Conservation (phyloP, 192 early-diverging fungal species). For the Linnemannia schmuckeri region DNA sequence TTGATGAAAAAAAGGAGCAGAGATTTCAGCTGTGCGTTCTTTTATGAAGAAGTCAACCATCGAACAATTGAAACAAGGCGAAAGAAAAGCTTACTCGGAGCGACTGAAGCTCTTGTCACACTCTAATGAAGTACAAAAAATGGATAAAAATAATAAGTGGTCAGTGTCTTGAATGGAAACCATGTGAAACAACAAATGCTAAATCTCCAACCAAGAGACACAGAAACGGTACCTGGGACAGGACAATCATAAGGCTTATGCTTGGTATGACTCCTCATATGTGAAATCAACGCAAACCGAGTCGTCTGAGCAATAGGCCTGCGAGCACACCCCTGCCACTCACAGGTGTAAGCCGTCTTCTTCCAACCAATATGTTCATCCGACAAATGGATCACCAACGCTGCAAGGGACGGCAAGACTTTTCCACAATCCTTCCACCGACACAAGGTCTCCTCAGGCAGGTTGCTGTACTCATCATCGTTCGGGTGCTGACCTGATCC, state of each 20-base stretch:
- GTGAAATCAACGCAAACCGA: slow-evolving; percentile 71
- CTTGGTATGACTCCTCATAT: slow-evolving; percentile 70
- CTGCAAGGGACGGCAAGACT: slow-evolving; percentile 41
- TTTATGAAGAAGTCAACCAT: neutral
- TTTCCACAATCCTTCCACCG: slow-evolving; percentile 61
- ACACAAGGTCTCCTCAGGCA: slow-evolving; percentile 49
- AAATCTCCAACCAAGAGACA: neutral
- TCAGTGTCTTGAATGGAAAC: neutral
- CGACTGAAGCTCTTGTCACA: slow-evolving; percentile 57
- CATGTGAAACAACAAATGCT: neutral
- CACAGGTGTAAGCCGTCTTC: slow-evolving; percentile 65
- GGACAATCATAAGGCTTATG: slow-evolving; percentile 72
- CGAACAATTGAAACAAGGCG: neutral
- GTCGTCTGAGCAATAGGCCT: slow-evolving; percentile 64
- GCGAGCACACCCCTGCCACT: slow-evolving; percentile 67
- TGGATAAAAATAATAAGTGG: neutral
- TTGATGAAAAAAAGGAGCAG: neutral
- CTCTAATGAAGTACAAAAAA: slow-evolving; percentile 16
- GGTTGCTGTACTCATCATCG: slow-evolving; percentile 45
- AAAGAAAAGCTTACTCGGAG: slow-evolving; percentile 32
- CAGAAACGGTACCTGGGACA: slow-evolving; percentile 33
- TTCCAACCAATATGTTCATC: slow-evolving; percentile 73
- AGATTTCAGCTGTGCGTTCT: neutral
- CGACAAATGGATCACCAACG: slow-evolving; percentile 60
- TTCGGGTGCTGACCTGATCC: slow-evolving; percentile 3